These are phyloP conservation scores for Nephelium lappaceum DNA, from an alignment of 345 rosid species.

Conservation along the genomic window DNA sequence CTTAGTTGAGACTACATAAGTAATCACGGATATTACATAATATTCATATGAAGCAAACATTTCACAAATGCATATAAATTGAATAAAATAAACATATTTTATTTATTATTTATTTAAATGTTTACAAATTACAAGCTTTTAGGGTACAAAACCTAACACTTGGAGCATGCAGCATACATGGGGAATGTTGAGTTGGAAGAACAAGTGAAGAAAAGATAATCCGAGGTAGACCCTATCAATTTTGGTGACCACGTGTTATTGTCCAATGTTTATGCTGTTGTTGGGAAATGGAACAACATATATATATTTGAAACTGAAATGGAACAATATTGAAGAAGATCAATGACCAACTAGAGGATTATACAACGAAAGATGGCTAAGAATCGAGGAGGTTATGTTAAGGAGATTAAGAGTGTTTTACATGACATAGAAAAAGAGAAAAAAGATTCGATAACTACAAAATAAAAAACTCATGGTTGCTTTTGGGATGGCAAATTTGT, in stretches of 20 bases:
- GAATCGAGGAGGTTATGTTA: slow-evolving; percentile 28
- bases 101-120: no score
- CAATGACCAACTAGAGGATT: slow-evolving; percentile 42
- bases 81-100: no score
- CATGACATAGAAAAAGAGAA: slow-evolving; percentile 11
- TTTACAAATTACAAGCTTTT: no score
- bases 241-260: slow-evolving; percentile 44
- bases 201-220: slow-evolving; percentile 37
- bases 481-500: slow-evolving; percentile 9
- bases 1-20: no score
- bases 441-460: neutral
- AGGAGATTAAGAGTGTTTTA: slow-evolving; percentile 24
- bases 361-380: slow-evolving; percentile 19
- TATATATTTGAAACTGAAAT: no score
- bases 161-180: slow-evolving; percentile 55
- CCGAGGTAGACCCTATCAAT: slow-evolving; percentile 39
- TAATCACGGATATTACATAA: no score
- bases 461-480: slow-evolving; percentile 5
- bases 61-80: no score
- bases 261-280: slow-evolving; percentile 46
- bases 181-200: slow-evolving; percentile 45
- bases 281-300: no score
- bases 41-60: no score
- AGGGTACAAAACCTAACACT: slow-evolving; percentile 6
- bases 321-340: slow-evolving; percentile 48